Base-by-base conservation (phyloP, 306 rosid genomes). In the Ormosia semicastrata region DNA sequence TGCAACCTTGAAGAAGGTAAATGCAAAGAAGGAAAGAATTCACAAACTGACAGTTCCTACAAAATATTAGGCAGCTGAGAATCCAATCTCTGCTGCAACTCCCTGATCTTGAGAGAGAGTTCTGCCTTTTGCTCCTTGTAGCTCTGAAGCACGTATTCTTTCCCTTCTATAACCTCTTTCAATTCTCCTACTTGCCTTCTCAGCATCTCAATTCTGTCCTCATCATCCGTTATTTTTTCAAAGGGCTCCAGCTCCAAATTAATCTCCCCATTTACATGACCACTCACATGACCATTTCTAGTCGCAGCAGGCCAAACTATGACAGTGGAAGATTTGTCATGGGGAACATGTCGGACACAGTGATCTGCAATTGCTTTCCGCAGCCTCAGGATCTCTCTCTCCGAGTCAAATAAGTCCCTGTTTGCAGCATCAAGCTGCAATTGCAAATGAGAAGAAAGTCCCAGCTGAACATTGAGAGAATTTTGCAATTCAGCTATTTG, bases 311-410 rank as follows among this genome's bases (percentile, higher is more conserved):
- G 77, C 89, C 88, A 89, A 50, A 67, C 71, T 37, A 86, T n/a
- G 15, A 50, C 86, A 2, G 79, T 71, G 62, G 91, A 79, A 39
- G 87, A 83, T 76, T 89, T 91, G 34, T 87, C 90, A 8, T 80
- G 80, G 66, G 90, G 81, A 78, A 68, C 85, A 62, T 84, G 86
- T 71, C 82, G 89, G 47, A 94, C 94, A 83, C 97, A 92, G 84
- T 92, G 97, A 82, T 93, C 95, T 11, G 97, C 97, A 79, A 93
- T 91, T 59, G 95, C 97, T 87, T 93, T 94, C 86, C 98, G 81
- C 53, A 94, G 95, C 84, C 89, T 89, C 74, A 90, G 97, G 78
- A 94, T 89, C 84, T 94, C 97, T 84, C 94, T 89, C 79, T 90
- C 91, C 0, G 97, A 91, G 59, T 89, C 91, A 80, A 94, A 90